A percentile compares a stretch with the other conserved stretches of the same genome.
These are phyloP conservation scores for Dothideomycetes sp. DNA, from an alignment of 2,329 filamentous ascomycete genomes.

Conservation along the genomic window DNA sequence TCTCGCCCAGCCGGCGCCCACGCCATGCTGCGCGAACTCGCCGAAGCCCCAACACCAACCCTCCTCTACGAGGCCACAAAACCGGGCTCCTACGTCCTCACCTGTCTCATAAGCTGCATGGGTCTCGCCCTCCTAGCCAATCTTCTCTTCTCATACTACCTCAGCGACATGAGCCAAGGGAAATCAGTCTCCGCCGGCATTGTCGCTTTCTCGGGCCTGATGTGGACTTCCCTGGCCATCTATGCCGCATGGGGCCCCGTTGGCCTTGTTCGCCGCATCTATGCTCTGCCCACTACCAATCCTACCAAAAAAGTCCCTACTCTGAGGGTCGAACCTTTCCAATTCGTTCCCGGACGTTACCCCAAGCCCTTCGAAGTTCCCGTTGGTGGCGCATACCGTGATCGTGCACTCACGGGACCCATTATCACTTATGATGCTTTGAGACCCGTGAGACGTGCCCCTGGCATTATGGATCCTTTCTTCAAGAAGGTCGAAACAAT, in stretches of 20 bases:
- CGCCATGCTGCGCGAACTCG: not conserved
- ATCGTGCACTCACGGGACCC: not conserved
- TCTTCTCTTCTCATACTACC: slow-evolving; percentile 1
- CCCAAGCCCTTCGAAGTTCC: slow-evolving; percentile 6
- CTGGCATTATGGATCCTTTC: slow-evolving; percentile 2
- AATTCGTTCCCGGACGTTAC: not conserved
- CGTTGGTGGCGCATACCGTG: not conserved
- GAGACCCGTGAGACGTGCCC: not conserved
- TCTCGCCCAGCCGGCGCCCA: no score
- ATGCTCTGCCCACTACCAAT: not conserved
- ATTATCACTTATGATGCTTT: not conserved
- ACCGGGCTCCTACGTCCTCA: slow-evolving; percentile 2
- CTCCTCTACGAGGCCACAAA: slow-evolving; percentile 9
- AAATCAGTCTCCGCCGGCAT: not conserved
- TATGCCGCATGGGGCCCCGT: not conserved
- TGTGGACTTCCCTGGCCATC: not conserved
- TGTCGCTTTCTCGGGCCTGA: not conserved
- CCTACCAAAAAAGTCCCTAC: not conserved
- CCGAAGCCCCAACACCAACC: not conserved
- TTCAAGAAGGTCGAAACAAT: not conserved
- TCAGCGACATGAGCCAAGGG: not conserved
- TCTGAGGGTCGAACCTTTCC: slow-evolving; percentile 4
- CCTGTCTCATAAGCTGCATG: slow-evolving; percentile 1
- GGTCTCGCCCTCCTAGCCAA: not conserved
- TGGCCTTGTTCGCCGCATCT: slow-evolving; percentile 1